Conservation (phyloP, 495 filamentous ascomycete genomes). For the Aspergillus panamensis region DNA sequence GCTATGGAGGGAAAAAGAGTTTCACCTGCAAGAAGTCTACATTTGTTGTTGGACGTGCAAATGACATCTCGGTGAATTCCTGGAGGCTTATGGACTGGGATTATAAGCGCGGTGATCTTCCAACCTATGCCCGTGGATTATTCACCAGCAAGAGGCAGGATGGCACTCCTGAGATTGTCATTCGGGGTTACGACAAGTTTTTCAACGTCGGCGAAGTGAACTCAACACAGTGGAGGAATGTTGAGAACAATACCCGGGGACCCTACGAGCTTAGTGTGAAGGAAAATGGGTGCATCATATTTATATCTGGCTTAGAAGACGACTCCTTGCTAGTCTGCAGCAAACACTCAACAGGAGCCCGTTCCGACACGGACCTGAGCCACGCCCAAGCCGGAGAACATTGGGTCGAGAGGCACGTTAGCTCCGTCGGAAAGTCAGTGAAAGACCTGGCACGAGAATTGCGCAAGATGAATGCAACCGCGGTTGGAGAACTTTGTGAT, state of each 20-base stretch:
- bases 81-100: slow-evolving; percentile 95
- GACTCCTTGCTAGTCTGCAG: slow-evolving; percentile 88
- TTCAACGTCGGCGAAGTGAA: slow-evolving; percentile 84
- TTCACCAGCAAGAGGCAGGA: slow-evolving; percentile 70
- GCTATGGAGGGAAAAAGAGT: slow-evolving; percentile 41
- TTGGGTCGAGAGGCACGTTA: slow-evolving; percentile 80
- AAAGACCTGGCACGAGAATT: slow-evolving; percentile 72
- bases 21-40: slow-evolving; percentile 72
- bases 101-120: slow-evolving; percentile 80
- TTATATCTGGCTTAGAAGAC: slow-evolving; percentile 87
- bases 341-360: slow-evolving; percentile 88
- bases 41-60: slow-evolving; percentile 59
- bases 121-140: slow-evolving; percentile 86
- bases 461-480: slow-evolving; percentile 78
- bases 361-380: slow-evolving; percentile 64
- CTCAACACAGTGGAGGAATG: slow-evolving; percentile 76
- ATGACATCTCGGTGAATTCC: slow-evolving; percentile 68
- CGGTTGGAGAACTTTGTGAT: slow-evolving; percentile 95
- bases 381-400: slow-evolving; percentile 82
- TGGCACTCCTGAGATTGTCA: slow-evolving; percentile 69
- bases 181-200: slow-evolving; percentile 97
- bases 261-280: slow-evolving; percentile 96
- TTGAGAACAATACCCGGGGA: slow-evolving; percentile 70
- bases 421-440: slow-evolving; percentile 67
- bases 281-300: slow-evolving; percentile 98